Evolutionary conservation across 2,329 filamentous ascomycete genomes (phyloP).

Genomic region (Knufia fluminis): DNA sequence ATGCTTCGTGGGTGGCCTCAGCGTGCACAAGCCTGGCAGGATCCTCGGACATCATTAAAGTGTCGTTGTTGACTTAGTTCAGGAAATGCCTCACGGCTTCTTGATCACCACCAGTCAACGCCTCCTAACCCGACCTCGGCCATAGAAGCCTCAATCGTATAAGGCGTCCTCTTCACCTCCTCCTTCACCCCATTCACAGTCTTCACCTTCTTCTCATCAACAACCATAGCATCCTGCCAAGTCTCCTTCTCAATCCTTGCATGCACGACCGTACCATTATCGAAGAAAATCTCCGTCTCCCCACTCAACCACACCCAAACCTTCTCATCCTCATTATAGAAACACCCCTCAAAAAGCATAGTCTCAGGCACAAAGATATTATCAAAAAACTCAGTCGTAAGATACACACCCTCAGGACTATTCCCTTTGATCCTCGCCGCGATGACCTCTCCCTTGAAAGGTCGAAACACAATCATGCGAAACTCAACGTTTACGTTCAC

Average conservation of each 20-base stretch:
- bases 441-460: constrained; percentile 90
- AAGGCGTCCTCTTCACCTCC: constrained; percentile 24
- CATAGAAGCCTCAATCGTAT: constrained; percentile 40
- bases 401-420: constrained; percentile 62
- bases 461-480: constrained; percentile 83
- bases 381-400: constrained; percentile 86
- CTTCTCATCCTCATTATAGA: constrained; percentile 66
- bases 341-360: constrained; percentile 64
- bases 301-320: constrained; percentile 77
- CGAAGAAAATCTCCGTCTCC: constrained; percentile 70
- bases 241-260: constrained; percentile 79
- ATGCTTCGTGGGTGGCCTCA: too few species aligned
- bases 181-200: constrained; percentile 9
- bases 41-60: too few species aligned
- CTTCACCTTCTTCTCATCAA: constrained; percentile 34
- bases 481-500: constrained; percentile 97
- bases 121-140: constrained; percentile 37
- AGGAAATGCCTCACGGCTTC: too few species aligned
- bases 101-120: constrained; percentile 36
- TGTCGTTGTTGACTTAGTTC: too few species aligned
- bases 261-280: constrained; percentile 79
- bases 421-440: constrained; percentile 72
- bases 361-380: constrained; percentile 74
- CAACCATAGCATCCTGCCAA: constrained; percentile 60
- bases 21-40: too few species aligned